Evolutionary conservation across 2,329 filamentous ascomycete species (phyloP).

Genomic region (Calonectria hongkongensis): DNA sequence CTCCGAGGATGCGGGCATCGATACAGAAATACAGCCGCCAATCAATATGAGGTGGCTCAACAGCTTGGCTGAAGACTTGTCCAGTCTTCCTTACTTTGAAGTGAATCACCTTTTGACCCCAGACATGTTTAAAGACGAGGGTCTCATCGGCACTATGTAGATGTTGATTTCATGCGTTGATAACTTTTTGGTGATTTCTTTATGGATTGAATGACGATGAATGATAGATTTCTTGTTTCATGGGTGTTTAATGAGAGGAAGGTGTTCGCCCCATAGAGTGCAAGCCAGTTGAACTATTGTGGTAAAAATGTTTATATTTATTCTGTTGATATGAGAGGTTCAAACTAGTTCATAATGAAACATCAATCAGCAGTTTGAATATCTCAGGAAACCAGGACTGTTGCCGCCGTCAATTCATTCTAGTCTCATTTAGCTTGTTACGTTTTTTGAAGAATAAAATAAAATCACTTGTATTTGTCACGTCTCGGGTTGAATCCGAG

Average conservation of each 20-base stretch:
- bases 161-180: too few species aligned
- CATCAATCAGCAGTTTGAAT: background rate
- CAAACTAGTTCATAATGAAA: background rate
- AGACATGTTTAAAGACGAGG: slow-evolving; percentile 28
- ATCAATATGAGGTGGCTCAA: slow-evolving; percentile 61
- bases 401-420: too few species aligned
- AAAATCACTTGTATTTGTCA: background rate
- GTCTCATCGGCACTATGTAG: background rate
- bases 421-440: too few species aligned
- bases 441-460: background rate
- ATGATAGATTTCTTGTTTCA: too few species aligned
- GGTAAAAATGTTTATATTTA: too few species aligned
- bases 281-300: background rate
- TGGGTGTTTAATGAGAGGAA: background rate
- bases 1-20: slow-evolving; percentile 29
- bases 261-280: background rate
- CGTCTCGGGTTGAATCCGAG: background rate
- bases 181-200: background rate
- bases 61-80: slow-evolving; percentile 65
- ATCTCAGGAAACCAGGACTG: too few species aligned
- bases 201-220: background rate
- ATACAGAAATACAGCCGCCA: slow-evolving; percentile 37
- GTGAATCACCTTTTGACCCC: slow-evolving; percentile 63
- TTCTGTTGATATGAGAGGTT: too few species aligned
- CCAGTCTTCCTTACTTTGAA: slow-evolving; percentile 65